Conservation (phyloP, 495 filamentous ascomycete species). For the Talaromyces nanjingensis region DNA sequence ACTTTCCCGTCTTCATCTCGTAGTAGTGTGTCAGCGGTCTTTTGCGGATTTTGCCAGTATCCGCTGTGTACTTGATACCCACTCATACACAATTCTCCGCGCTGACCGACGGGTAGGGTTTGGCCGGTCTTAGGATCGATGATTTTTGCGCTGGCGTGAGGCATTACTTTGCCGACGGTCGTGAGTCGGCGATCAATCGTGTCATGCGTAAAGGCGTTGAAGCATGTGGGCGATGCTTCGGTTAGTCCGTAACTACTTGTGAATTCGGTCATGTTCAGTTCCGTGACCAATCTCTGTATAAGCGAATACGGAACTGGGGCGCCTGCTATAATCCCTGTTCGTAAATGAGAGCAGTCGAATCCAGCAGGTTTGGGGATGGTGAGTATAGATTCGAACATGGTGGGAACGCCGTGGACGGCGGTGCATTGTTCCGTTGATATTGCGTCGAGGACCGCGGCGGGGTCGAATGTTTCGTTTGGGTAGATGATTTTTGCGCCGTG, state of each 20-base stretch:
- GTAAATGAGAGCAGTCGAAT: conserved; percentile 41
- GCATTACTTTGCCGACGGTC: conserved; percentile 61
- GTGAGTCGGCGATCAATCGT: conserved; percentile 49
- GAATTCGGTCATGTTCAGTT: conserved; percentile 60
- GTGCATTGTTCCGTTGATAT: conserved; percentile 60
- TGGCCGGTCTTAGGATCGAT: conserved; percentile 47
- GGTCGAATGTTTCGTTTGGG: conserved; percentile 57
- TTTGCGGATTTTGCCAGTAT: conserved; percentile 65
- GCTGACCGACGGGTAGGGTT: conserved; percentile 50
- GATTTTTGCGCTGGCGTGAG: conserved; percentile 62
- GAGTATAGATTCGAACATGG: conserved; percentile 65
- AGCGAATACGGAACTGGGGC: conserved; percentile 57
- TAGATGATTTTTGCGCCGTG: conserved; percentile 63
- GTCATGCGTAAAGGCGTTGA: conserved; percentile 63
- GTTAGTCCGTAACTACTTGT: conserved; percentile 68
- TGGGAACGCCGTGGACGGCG: conserved; percentile 63
- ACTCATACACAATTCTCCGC: conserved; percentile 61
- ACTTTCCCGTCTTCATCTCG: conserved; percentile 50
- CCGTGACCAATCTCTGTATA: conserved; percentile 54
- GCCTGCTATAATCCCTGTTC: conserved; percentile 65
- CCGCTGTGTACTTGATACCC: conserved; percentile 63
- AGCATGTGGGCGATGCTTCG: conserved; percentile 63
- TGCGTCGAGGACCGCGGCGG: conserved; percentile 48
- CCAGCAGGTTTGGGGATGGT: conserved; percentile 39
- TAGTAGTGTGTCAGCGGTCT: conserved; percentile 56